phyloP scores from a whole-genome alignment of 805 yeast species.

The Suhomyces pyralidae region DNA sequence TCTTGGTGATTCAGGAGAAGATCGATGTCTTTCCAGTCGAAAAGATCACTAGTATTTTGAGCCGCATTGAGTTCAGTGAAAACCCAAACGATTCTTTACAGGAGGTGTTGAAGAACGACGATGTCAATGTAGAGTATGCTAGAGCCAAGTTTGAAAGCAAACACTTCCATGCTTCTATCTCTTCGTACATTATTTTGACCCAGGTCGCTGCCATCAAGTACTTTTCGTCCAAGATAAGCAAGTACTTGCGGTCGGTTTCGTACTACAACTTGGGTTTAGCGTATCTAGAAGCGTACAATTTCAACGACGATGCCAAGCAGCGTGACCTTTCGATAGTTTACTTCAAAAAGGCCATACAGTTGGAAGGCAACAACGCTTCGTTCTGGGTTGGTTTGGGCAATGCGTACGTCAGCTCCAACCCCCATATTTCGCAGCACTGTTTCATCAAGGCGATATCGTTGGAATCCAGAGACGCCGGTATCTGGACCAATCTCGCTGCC shows the following conservation, averaged over 20 bases:
- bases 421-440: slow-evolving; percentile 86
- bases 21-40: slow-evolving; percentile 47
- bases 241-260: slow-evolving; percentile 51
- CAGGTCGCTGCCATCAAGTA: slow-evolving; percentile 43
- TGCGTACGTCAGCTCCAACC: slow-evolving; percentile 60
- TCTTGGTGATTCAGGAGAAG: slow-evolving; percentile 54
- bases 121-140: not conserved
- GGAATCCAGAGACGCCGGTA: slow-evolving; percentile 60
- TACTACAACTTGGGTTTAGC: slow-evolving; percentile 72
- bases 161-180: slow-evolving; percentile 28
- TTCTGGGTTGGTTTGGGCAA: slow-evolving; percentile 86
- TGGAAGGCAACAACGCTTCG: slow-evolving; percentile 66
- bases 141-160: slow-evolving; percentile 14
- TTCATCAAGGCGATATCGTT: slow-evolving; percentile 76
- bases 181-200: slow-evolving; percentile 42
- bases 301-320: slow-evolving; percentile 14
- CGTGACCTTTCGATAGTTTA: slow-evolving; percentile 53
- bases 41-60: slow-evolving; percentile 14
- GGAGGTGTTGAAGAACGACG: not conserved
- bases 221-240: slow-evolving; percentile 38
- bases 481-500: slow-evolving; percentile 83
- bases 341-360: slow-evolving; percentile 64
- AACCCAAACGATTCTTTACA: not conserved
- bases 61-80: slow-evolving; percentile 11
- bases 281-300: slow-evolving; percentile 44